Percentiles rank a stretch among this genome's conserved stretches.
phyloP scores from a whole-genome alignment of 176 grass and related monocot species.

The Raddia distichophylla region DNA sequence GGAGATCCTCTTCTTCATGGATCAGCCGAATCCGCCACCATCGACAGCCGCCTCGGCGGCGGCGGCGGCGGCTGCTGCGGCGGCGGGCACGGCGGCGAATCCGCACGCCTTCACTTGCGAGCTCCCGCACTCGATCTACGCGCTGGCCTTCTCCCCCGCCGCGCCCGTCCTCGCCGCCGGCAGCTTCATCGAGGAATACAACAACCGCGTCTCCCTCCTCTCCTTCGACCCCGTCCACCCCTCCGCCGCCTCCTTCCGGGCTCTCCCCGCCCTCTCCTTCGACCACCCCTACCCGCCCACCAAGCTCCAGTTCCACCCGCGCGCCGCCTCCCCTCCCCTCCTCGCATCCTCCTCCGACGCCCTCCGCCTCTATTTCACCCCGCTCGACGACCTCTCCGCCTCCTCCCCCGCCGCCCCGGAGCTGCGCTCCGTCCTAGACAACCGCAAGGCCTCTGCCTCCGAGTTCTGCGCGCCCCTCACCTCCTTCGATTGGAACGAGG shows the following conservation, averaged over 20 bases:
- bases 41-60: slow-evolving; percentile 38
- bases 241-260: slow-evolving; percentile 64
- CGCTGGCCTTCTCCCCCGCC: slow-evolving; percentile 77
- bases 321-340: slow-evolving; percentile 40
- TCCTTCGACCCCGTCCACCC: slow-evolving; percentile 68
- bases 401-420: slow-evolving; percentile 41
- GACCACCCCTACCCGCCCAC: slow-evolving; percentile 91
- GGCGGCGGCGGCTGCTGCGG: background rate
- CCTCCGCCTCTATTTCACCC: slow-evolving; percentile 75
- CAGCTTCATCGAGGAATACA: slow-evolving; percentile 81
- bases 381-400: slow-evolving; percentile 53
- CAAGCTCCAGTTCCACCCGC: slow-evolving; percentile 92
- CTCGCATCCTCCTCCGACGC: slow-evolving; percentile 83
- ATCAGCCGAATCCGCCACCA: slow-evolving; percentile 43
- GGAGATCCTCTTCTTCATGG: slow-evolving; percentile 31
- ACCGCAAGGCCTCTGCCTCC: slow-evolving; percentile 80
- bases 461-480: slow-evolving; percentile 93
- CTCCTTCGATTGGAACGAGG: slow-evolving; percentile 96
- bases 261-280: slow-evolving; percentile 79
- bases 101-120: slow-evolving; percentile 82
- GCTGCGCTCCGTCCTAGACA: slow-evolving; percentile 75
- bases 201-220: slow-evolving; percentile 83
- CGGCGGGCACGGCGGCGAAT: slow-evolving; percentile 44
- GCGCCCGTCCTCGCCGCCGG: slow-evolving; percentile 71
- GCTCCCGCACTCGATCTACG: slow-evolving; percentile 86